Evolutionary conservation across 2,329 filamentous ascomycete species (phyloP).

Genomic region (Aspergillus chevalieri): DNA sequence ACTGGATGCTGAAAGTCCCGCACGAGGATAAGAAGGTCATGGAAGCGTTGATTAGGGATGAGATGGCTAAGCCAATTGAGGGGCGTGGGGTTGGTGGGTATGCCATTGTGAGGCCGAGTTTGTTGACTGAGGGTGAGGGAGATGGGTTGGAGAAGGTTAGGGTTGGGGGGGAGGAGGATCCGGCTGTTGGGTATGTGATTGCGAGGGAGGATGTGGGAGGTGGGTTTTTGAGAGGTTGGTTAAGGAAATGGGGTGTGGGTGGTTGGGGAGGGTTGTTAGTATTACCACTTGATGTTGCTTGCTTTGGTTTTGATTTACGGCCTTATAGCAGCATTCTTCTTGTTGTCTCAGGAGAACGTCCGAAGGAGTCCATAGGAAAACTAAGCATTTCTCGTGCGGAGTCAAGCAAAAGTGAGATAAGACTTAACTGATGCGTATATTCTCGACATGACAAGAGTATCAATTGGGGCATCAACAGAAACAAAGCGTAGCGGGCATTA

Average conservation of each 20-base stretch:
- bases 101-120: not conserved
- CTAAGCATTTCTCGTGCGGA: too few species aligned
- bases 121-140: too few species aligned
- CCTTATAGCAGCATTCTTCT: not conserved
- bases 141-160: too few species aligned
- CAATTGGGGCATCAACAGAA: not conserved
- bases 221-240: too few species aligned
- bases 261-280: too few species aligned
- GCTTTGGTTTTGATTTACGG: too few species aligned
- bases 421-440: not conserved
- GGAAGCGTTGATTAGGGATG: conserved; percentile 21
- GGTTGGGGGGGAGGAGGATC: too few species aligned
- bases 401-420: too few species aligned
- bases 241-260: too few species aligned
- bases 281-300: too few species aligned
- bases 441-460: not conserved
- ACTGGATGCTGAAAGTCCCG: conserved; percentile 22
- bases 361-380: not conserved
- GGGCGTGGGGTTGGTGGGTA: conserved; percentile 5
- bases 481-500: not conserved
- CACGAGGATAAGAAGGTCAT: conserved; percentile 35
- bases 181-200: too few species aligned
- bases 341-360: not conserved
- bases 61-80: conserved; percentile 12
- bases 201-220: too few species aligned